Base-by-base conservation (phyloP, 257 asterid genomes). In the Echium plantagineum region DNA sequence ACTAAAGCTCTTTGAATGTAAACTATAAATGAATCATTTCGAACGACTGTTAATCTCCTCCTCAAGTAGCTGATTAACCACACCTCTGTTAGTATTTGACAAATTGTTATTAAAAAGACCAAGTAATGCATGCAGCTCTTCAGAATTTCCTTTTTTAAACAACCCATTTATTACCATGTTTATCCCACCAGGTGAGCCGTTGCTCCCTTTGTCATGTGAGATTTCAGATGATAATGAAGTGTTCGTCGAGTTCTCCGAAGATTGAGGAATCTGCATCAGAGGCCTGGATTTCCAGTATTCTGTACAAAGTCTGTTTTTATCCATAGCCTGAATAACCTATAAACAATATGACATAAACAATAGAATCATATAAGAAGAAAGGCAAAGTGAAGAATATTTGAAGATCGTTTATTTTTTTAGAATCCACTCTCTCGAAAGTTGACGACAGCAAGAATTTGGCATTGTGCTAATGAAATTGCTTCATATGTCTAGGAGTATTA, bases 211-310 rank as follows among this genome's bases (percentile, higher is more conserved):
- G 65, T 71, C 85, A 26, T 68, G 75, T 52, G 68, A 19, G 60
- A 72, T 74, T 72, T 83, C 94, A 2, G 78, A 31, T 73, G 49
- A 13, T 42, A 42, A 42, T 42, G 49, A 42, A 42, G 17, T 42
- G 49, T 85, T 64, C 69, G 17, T 42, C 19, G 65, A 59, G 60
- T 54, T 64, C 63, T 67, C 78, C 46, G 52, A 71, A 19, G 66
- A 61, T 62, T 71, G 81, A 19, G 95, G 84, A 57, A 84, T 81
- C 73, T 80, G 97, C 94, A 84, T 78, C 22, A 93, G 71, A 12
- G 97, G 97, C 71, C 97, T 76, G 13, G 99, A 84, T 74, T 75
- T 80, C 99, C 99, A 93, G 80, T 89, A 86, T 30, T 84, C 86
- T 9, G 73, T 61, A 63, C 94, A 83, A 6, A 83, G 74, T n/a